phyloP scores from a whole-genome alignment of 2,329 filamentous ascomycete species.

The Ophiostoma perfectum region DNA sequence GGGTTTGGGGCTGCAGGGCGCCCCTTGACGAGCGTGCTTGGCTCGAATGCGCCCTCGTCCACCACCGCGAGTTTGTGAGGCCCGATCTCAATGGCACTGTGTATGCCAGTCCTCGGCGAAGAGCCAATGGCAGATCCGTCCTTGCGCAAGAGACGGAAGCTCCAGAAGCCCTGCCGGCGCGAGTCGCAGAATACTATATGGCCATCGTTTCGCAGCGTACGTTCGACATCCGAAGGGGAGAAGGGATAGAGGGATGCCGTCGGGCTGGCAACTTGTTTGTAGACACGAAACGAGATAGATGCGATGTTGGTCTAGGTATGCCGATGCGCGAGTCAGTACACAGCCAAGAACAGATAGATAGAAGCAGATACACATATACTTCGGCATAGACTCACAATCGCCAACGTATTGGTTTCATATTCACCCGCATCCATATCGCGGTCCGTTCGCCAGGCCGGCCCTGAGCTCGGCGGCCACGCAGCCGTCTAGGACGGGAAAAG shows the following conservation, averaged over 20 bases:
- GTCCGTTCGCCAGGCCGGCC: conserved; percentile 28
- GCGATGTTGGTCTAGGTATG: conserved; percentile 49
- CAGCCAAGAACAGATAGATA: neutral
- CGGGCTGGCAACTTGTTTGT: conserved; percentile 44
- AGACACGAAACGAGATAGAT: conserved; percentile 50
- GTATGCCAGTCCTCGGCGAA: conserved; percentile 31
- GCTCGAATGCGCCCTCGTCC: conserved; percentile 50
- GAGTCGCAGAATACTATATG: conserved; percentile 50
- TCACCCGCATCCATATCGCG: conserved; percentile 58
- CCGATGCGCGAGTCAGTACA: neutral
- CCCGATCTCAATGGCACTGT: conserved; percentile 38
- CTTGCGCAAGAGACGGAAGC: conserved; percentile 46
- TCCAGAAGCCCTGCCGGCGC: conserved; percentile 48
- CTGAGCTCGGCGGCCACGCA: conserved; percentile 23
- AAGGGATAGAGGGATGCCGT: conserved; percentile 41
- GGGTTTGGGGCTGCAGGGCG: conserved; percentile 38
- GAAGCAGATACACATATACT: neutral
- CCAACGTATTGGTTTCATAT: conserved; percentile 57
- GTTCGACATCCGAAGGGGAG: conserved; percentile 48
- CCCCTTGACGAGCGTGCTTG: conserved; percentile 43
- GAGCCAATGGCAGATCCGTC: conserved; percentile 33
- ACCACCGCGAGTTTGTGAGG: conserved; percentile 41
- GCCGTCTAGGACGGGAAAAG: conserved; percentile 20
- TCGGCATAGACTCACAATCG: conserved; percentile 44
- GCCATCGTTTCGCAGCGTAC: conserved; percentile 46